Percentiles rank a stretch among this genome's conserved stretches.
These are phyloP conservation scores for Stentor coeruleus DNA, from an alignment of 73 alveolate genomes.

Conservation along the genomic window DNA sequence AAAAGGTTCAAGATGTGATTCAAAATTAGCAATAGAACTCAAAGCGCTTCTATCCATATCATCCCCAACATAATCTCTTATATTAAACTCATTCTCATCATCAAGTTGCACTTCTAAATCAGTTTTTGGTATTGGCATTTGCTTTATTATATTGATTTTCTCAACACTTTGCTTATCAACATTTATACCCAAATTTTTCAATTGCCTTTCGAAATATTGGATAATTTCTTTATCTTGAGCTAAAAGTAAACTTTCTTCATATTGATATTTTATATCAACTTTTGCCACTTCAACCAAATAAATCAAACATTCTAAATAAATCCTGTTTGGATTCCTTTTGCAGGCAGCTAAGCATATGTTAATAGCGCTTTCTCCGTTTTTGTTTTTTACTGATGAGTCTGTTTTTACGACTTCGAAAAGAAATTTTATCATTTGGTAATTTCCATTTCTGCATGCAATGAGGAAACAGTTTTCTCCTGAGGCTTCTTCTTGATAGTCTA, in stretches of 20 bases:
- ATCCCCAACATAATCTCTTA: background rate
- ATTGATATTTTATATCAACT: background rate
- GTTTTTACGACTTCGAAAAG: background rate
- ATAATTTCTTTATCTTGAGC: background rate
- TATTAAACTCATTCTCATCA: background rate
- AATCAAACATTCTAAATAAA: background rate
- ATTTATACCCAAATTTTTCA: background rate
- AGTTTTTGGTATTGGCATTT: background rate
- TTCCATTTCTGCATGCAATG: conserved; percentile 4
- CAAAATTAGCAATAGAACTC: background rate
- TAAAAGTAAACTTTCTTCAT: background rate
- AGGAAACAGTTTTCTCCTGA: conserved; percentile 3
- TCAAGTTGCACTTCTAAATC: background rate
- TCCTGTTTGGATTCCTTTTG: background rate
- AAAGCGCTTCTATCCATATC: background rate
- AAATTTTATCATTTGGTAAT: conserved; percentile 6
- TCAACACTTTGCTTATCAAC: background rate
- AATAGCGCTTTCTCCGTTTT: background rate
- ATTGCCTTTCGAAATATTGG: background rate
- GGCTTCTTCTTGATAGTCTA: background rate
- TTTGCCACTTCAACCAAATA: background rate
- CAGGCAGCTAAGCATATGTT: background rate
- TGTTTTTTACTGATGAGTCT: background rate
- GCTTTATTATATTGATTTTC: no score
- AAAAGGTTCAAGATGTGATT: background rate